phyloP scores from a whole-genome alignment of 345 rosid genomes.

The Syzygium grande region DNA sequence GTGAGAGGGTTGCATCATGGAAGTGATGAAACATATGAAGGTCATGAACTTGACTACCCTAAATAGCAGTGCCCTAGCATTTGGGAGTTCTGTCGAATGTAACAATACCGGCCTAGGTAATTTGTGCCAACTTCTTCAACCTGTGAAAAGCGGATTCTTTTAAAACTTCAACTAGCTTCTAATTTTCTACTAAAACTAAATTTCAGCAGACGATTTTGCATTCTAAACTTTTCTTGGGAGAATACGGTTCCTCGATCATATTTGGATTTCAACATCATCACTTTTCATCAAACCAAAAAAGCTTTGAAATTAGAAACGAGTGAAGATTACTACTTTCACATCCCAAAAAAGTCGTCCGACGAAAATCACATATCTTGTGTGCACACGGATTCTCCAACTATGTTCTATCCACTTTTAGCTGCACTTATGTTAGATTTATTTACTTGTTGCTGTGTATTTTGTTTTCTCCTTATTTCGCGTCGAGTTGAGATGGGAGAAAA shows the following conservation, averaged over 20 bases:
- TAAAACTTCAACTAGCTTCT: not conserved
- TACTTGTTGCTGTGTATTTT: not conserved
- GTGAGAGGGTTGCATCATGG: conserved; percentile 29
- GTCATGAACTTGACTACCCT: conserved; percentile 33
- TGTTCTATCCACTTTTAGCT: not conserved
- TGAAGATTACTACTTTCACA: not conserved
- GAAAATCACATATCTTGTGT: not conserved
- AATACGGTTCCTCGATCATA: not conserved
- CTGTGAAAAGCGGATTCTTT: not conserved
- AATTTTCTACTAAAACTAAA: not conserved
- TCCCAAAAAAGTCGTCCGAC: no score
- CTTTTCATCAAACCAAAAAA: not conserved
- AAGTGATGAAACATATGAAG: conserved; percentile 43
- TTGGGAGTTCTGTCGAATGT: conserved; percentile 58
- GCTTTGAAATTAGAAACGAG: not conserved
- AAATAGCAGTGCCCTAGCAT: conserved; percentile 47
- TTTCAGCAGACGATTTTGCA: not conserved
- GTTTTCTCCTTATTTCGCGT: not conserved
- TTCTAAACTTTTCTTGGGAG: not conserved
- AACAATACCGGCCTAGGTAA: conserved; percentile 60
- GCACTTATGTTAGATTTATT: not conserved
- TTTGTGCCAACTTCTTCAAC: not conserved
- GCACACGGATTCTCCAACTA: not conserved
- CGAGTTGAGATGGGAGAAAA: not conserved
- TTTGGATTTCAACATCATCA: not conserved